Base-by-base conservation (phyloP, 2,329 filamentous ascomycete genomes). In the Diplodia mutila region DNA sequence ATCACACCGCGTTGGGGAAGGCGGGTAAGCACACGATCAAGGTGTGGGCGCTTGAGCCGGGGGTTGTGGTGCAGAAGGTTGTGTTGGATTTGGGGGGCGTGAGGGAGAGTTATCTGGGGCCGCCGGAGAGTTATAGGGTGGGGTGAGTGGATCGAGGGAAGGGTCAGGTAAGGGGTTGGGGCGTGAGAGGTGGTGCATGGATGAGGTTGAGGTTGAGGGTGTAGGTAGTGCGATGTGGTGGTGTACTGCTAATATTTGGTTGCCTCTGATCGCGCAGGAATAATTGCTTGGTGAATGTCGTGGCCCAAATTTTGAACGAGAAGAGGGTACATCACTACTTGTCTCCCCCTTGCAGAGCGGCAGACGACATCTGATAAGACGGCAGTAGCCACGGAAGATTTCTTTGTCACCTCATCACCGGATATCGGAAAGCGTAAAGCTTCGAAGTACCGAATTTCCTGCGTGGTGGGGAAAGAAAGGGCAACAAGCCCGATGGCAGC, bases 31-130 rank as follows among this genome's bases (percentile, higher is more conserved):
- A 83, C 66, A 80, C 75, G 9, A 61, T 84, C 67, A 81, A 79
- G 69, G 59, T 84, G 18, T 83, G 81, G 81, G 72, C 81, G 8
- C 74, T 83, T 16, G 81, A 83, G 75, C 79, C 81, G 6, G 81
- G 80, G 66, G 76, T 84, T 0, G 64, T 66, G 49, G 37, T 69
- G 49, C 68, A 88, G 74, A 87, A 87, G 79, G 76, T 88, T 46
- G 79, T 88, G 1, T 70, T 88, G 8, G 80, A 88, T 70, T 71
- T 87, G 27, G 86, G 86, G 1, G 86, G 86, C 6, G 81, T 87
- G 1, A 76, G 85, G 65, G 75, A 80, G 18, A 86, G 83, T 59
- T 88, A 86, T 70, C 75, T 88, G 2, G 86, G 86, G 0, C 86
- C 86, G 4, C 85, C 85, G 0, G 85, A 87, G 80, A 87, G 84